Evolutionary conservation across 306 rosid species (phyloP).

Genomic region (Glycine tomentella): DNA sequence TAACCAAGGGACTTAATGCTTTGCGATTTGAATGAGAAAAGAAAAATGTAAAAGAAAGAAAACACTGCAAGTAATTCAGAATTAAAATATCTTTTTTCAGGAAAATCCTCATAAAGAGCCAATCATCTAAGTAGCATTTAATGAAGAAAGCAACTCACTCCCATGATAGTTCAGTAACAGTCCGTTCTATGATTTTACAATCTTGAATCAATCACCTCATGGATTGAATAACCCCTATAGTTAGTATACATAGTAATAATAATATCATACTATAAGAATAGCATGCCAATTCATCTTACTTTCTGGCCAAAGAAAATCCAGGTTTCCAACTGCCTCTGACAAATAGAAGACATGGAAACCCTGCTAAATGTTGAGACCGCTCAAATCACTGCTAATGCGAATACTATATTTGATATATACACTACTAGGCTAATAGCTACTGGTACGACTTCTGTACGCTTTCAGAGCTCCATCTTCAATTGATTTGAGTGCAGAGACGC

Average conservation of each 20-base stretch:
- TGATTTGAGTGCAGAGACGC: slow-evolving; percentile 83
- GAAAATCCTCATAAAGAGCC: slow-evolving; percentile 34
- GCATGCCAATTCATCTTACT: slow-evolving; percentile 59
- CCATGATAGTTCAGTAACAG: slow-evolving; percentile 45
- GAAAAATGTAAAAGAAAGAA: slow-evolving; percentile 2
- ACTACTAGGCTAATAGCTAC: slow-evolving; percentile 70
- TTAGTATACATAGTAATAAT: slow-evolving; percentile 51
- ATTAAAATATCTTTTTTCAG: background rate
- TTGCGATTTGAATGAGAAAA: slow-evolving; percentile 3
- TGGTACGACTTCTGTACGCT: slow-evolving; percentile 49
- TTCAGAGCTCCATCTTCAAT: slow-evolving; percentile 89
- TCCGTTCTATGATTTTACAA: slow-evolving; percentile 63
- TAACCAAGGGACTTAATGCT: background rate
- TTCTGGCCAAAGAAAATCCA: slow-evolving; percentile 57
- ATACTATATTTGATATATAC: slow-evolving; percentile 76
- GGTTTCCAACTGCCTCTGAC: slow-evolving; percentile 57
- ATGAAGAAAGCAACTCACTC: slow-evolving; percentile 50
- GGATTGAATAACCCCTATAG: slow-evolving; percentile 61
- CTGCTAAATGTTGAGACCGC: slow-evolving; percentile 52
- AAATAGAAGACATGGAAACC: slow-evolving; percentile 65
- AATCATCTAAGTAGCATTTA: slow-evolving; percentile 45
- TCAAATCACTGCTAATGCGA: slow-evolving; percentile 69
- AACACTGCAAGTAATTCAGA: slow-evolving; percentile 15
- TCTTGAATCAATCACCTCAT: slow-evolving; percentile 59
- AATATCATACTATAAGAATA: slow-evolving; percentile 48